Evolutionary conservation across 495 filamentous ascomycete species (phyloP), one percentile per base, ranked within the genome.

Genomic region (Xylaria cubensis): DNA sequence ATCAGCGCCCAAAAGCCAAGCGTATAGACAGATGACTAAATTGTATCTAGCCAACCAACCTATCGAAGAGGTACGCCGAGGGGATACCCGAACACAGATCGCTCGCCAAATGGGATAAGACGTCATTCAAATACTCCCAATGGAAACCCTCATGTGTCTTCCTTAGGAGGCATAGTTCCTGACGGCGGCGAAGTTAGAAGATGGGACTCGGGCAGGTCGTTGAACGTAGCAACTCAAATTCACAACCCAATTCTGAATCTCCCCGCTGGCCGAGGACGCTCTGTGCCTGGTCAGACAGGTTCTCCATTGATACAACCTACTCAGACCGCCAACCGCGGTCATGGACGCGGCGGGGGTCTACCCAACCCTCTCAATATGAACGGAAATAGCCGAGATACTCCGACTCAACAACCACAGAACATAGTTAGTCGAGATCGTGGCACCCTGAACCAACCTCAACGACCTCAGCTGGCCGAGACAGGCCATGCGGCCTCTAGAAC

Each of bases 101-200:
- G 39, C 39, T 42, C 65, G 21, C 48, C 48, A 55, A 32, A 53
- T n/a, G 17, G 58, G 29, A 44, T 34, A 2, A 46, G 13, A 34
- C 29, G 36, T 32, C 58, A 59, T 19, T 15, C 42, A n/a, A 21
- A 19, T 24, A 15, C n/a, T 24, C 8, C 19, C 0, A 36, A 29
- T 34, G 42, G 10, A 4, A n/a, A 7, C 8, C 59, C 21, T 34
- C 41, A 13, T 5, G 24, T 67, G 56, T 44, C 70, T 36, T n/a
- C 69, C 2, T 69, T 75, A 7, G 74, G 74, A 7, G 73, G 69
- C 3, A 13, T 78, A 41, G 26, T 71, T n/a, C 76, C 74, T 15
- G 69, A 73, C 7, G 76, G 76, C 21, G 65, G 32, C 1, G 15
- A 68, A 53, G 51, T 74, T n/a, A 73, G 48, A 55, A 56, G 73